Evolutionary conservation across 352 stramenopile species (phyloP).

Genomic region (Elongisporangium undulatum): DNA sequence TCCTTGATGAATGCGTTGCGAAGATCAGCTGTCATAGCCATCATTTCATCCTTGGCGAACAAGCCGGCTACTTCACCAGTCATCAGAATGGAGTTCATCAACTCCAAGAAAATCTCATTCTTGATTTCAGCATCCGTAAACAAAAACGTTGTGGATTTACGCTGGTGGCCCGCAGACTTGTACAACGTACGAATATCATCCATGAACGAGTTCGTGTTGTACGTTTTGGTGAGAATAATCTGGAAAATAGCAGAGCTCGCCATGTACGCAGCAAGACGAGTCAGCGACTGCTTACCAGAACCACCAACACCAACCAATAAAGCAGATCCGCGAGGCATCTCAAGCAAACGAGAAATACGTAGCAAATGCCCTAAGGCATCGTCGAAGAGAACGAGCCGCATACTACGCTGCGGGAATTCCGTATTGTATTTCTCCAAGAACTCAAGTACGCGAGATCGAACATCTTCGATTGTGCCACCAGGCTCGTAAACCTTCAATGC

Average conservation of each 20-base stretch:
- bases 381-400: constrained; percentile 98
- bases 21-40: constrained; percentile 97
- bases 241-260: constrained; percentile 96
- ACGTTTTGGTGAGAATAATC: constrained; percentile 98
- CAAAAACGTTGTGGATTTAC: constrained; percentile 96
- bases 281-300: constrained; percentile 97
- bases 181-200: constrained; percentile 97
- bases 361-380: constrained; percentile 96
- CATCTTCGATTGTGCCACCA: constrained; percentile 90
- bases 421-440: constrained; percentile 98
- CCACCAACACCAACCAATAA: constrained; percentile 97
- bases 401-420: constrained; percentile 93
- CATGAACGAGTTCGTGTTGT: constrained; percentile 97
- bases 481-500: constrained; percentile 98
- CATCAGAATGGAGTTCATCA: constrained; percentile 98
- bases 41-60: constrained; percentile 99
- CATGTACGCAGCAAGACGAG: constrained; percentile 95
- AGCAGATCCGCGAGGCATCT: constrained; percentile 95
- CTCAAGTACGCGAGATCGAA: constrained; percentile 89
- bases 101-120: constrained; percentile 98
- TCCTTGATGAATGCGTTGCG: constrained; percentile 94
- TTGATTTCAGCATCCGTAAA: constrained; percentile 99
- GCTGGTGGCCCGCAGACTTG: constrained; percentile 95
- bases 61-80: constrained; percentile 97
- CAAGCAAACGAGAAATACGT: constrained; percentile 94